phyloP scores from a whole-genome alignment of 768 basidiomycete genomes.

The Tulasnella calospora region DNA sequence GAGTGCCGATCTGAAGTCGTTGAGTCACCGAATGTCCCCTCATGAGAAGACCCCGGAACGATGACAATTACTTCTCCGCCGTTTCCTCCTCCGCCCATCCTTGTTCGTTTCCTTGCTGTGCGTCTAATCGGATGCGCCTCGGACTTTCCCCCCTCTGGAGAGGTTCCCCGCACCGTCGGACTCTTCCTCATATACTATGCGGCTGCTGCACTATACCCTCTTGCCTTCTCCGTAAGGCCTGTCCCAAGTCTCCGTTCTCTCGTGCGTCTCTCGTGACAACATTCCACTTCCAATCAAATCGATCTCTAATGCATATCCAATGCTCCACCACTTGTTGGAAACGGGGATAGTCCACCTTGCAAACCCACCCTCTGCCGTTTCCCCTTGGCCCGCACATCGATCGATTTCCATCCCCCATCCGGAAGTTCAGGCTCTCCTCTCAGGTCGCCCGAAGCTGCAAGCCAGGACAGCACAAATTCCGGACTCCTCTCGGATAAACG shows the following conservation, averaged over 20 bases:
- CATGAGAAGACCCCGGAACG: neutral
- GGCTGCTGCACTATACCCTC: neutral
- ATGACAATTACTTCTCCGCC: neutral
- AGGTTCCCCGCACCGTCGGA: neutral
- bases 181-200: neutral
- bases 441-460: neutral
- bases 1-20: conserved; percentile 7
- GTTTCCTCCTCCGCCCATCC: neutral
- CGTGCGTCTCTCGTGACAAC: neutral
- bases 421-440: neutral
- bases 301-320: neutral
- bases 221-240: conserved; percentile 9
- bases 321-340: neutral
- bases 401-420: neutral
- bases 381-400: neutral
- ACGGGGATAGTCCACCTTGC: neutral
- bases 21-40: neutral
- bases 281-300: neutral
- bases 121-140: neutral
- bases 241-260: conserved; percentile 5
- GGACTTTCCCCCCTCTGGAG: neutral
- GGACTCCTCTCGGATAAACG: neutral
- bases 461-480: neutral
- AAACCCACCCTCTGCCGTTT: neutral
- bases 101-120: neutral